phyloP scores from a whole-genome alignment of 2,329 filamentous ascomycete genomes.

The Colletotrichum tanaceti region DNA sequence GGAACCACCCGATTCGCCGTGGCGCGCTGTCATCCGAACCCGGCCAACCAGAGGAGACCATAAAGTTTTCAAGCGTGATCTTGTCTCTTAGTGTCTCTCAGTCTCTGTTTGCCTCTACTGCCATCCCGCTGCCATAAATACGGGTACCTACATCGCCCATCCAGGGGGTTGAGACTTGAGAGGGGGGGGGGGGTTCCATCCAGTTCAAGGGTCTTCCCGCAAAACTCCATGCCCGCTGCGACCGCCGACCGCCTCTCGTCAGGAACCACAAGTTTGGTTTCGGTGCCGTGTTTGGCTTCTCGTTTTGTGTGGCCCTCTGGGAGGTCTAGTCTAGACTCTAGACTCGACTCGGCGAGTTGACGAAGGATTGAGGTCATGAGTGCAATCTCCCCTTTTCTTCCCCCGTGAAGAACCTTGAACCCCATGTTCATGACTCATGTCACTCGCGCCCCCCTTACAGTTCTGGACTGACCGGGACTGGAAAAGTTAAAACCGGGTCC shows the following conservation, averaged over 20 bases:
- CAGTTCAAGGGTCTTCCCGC: slow-evolving; percentile 20
- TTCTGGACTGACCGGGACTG: neutral
- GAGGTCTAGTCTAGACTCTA: no score
- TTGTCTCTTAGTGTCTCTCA: neutral
- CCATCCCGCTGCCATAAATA: slow-evolving; percentile 20
- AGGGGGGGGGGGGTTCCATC: no score
- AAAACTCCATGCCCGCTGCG: slow-evolving; percentile 9
- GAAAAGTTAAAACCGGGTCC: neutral
- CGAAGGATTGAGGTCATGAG: neutral
- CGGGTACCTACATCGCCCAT: no score
- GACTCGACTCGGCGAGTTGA: no score
- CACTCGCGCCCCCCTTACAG: neutral
- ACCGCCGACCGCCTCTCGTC: slow-evolving; percentile 16
- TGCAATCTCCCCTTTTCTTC: neutral
- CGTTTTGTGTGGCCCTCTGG: neutral
- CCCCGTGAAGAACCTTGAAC: neutral
- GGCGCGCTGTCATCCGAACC: slow-evolving; percentile 22
- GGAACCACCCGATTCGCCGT: slow-evolving; percentile 37
- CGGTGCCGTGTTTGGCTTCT: neutral
- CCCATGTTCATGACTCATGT: neutral
- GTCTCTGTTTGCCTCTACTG: no score
- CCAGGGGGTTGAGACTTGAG: no score
- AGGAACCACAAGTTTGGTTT: slow-evolving; percentile 2
- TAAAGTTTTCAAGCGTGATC: no score
- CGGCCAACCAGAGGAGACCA: slow-evolving; percentile 27